phyloP scores from a whole-genome alignment of 352 stramenopile genomes.

The Halophytophthora batemanensis region DNA sequence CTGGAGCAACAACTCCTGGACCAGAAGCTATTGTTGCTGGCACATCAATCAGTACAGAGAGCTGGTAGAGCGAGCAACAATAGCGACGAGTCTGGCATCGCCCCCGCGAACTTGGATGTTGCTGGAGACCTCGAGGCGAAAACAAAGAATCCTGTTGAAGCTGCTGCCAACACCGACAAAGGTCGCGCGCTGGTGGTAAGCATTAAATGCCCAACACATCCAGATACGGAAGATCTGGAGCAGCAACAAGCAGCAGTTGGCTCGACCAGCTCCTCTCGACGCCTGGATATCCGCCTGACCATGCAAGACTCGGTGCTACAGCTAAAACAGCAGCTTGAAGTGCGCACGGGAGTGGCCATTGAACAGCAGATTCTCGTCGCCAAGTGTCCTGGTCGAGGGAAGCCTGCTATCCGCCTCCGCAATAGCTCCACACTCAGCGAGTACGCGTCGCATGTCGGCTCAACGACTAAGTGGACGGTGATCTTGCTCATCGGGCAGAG shows the following conservation, averaged over 20 bases:
- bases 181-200: no score
- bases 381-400: constrained; percentile 4
- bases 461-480: constrained; percentile 21
- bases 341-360: constrained; percentile 12
- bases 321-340: constrained; percentile 29
- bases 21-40: constrained; percentile 42
- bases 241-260: constrained; percentile 8
- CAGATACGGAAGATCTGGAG: background rate
- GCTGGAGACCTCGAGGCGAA: background rate
- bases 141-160: no score
- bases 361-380: constrained; percentile 32
- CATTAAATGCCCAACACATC: constrained; percentile 22
- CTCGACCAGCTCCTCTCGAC: background rate
- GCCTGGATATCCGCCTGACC: constrained; percentile 21
- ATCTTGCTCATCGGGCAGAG: constrained; percentile 33
- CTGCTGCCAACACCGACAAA: no score
- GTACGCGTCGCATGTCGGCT: constrained; percentile 16
- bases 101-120: constrained; percentile 14
- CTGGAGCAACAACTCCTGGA: constrained; percentile 69
- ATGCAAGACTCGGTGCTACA: constrained; percentile 21
- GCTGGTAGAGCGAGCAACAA: background rate
- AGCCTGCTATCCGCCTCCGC: constrained; percentile 22
- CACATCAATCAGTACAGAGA: constrained; percentile 11
- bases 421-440: constrained; percentile 19
- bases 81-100: constrained; percentile 7